Evolutionary conservation across 2,329 filamentous ascomycete species (phyloP).

Genomic region (Aspergillus fumigatiaffinis): DNA sequence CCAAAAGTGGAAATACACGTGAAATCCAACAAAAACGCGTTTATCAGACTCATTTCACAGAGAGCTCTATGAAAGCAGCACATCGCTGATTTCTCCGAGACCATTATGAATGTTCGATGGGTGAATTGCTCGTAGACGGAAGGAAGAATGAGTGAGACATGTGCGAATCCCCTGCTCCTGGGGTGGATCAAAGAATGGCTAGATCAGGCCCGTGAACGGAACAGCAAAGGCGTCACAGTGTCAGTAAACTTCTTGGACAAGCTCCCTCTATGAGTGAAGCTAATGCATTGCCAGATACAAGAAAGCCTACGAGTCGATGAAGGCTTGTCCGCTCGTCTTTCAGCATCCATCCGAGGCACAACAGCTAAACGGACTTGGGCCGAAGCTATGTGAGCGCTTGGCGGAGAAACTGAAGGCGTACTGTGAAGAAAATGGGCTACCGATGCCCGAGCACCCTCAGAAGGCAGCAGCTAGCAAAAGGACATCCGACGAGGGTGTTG

Average conservation of each 20-base stretch:
- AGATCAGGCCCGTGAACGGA: constrained; percentile 64
- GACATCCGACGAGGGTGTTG: constrained; percentile 26
- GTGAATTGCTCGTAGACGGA: not conserved
- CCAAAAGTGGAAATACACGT: not conserved
- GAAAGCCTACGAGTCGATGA: constrained; percentile 72
- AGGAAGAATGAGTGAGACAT: constrained; percentile 37
- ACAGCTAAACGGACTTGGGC: constrained; percentile 69
- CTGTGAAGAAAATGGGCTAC: constrained; percentile 63
- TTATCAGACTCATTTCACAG: not conserved
- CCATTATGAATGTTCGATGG: not conserved
- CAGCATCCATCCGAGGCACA: constrained; percentile 69
- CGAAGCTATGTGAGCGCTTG: constrained; percentile 66
- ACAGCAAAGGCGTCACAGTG: constrained; percentile 63
- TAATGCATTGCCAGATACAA: constrained; percentile 54
- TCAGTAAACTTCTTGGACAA: constrained; percentile 21
- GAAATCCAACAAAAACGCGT: not conserved
- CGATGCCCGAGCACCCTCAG: constrained; percentile 60
- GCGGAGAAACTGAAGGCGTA: constrained; percentile 55
- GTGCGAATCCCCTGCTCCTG: constrained; percentile 67
- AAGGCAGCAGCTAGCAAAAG: constrained; percentile 31
- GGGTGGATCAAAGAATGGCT: constrained; percentile 75
- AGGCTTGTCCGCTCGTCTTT: constrained; percentile 67
- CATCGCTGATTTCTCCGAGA: constrained; percentile 8
- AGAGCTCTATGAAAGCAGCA: constrained; percentile 1
- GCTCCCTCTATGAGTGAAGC: not conserved